Evolutionary conservation across 2,329 filamentous ascomycete genomes (phyloP), one percentile per base, ranked within the genome.

Genomic region (Ophiostoma tasmaniense): DNA sequence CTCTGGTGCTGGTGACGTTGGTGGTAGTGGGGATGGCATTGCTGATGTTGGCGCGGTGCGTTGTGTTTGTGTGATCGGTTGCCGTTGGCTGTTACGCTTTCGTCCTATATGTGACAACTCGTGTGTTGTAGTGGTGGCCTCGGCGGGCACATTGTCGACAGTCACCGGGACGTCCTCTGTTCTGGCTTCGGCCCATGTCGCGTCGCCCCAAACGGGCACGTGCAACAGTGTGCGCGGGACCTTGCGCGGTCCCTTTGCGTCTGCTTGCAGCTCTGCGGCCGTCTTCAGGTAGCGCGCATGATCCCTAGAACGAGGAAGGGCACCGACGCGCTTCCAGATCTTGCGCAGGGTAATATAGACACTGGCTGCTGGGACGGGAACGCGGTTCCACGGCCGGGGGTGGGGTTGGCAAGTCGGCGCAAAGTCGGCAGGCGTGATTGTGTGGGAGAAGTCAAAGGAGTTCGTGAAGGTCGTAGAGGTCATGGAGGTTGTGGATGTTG

Each of bases 211-310:
- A 45, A 73, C 74, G 13, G 77, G 76, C 70, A 79, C 75, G 61
- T 77, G 71, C 20, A 69, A 70, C 8, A 70, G 66, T 14, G 71
- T 73, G n/a, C 77, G 75, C 25, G 69, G 64, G 68, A 74, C 77
- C 71, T 82, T 82, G 39, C 80, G 75, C 28, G 75, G 55, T 0
- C 75, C 76, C 2, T 68, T 65, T 1, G 78, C 77, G 28, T 77
- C 76, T 30, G 73, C 75, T 20, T 76, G 74, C 5, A 81, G 73
- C 70, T 81, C 80, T 5, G 68, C 39, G 17, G 72, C 66, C 2
- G 70, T 73, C 42, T 69, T 62, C 3, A 64, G 28, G 66, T 77
- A 75, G 0, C 66, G 50, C 11, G 66, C 35, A 59, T 72, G 64
- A 3, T 64, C 64, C 1, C 28, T 22, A 13, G 66, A 66, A 3